Conservation (phyloP, 1,284 basidiomycete species). For the Lentinula novae-zelandiae region DNA sequence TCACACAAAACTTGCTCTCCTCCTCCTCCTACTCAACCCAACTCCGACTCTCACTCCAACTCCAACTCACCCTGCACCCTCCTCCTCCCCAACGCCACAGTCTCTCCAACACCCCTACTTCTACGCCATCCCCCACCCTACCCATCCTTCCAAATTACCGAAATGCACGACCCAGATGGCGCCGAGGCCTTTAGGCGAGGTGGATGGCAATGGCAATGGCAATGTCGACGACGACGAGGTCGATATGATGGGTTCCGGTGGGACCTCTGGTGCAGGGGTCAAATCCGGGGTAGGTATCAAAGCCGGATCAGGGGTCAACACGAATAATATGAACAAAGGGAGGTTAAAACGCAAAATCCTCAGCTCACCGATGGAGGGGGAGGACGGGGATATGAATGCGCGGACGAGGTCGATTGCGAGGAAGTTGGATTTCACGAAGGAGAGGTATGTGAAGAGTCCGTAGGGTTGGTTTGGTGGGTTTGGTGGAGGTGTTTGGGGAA, state of each 20-base stretch:
- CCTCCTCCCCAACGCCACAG: slow-evolving; percentile 29
- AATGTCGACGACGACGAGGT: slow-evolving; percentile 54
- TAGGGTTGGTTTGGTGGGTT: not conserved
- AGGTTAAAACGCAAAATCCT: slow-evolving; percentile 42
- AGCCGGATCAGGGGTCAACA: no score
- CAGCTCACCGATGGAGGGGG: slow-evolving; percentile 34
- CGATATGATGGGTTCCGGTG: slow-evolving; percentile 26
- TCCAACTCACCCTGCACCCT: not conserved
- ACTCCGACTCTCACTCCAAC: no score
- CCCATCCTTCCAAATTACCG: slow-evolving; percentile 79
- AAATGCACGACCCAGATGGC: slow-evolving; percentile 58
- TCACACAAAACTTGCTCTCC: no score
- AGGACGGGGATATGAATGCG: slow-evolving; percentile 15
- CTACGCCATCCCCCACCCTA: slow-evolving; percentile 72
- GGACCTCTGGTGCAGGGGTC: slow-evolving; percentile 33
- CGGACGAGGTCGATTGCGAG: slow-evolving; percentile 44
- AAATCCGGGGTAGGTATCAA: slow-evolving; percentile 11
- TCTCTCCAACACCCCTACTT: slow-evolving; percentile 79
- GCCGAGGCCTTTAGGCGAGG: slow-evolving; percentile 61
- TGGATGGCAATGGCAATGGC: slow-evolving; percentile 71
- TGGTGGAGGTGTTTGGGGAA: not conserved
- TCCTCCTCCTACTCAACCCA: not conserved
- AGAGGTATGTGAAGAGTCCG: slow-evolving; percentile 20
- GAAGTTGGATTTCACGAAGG: slow-evolving; percentile 44
- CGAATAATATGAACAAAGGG: slow-evolving; percentile 19